These are phyloP conservation scores for Malus fusca DNA, from an alignment of 306 rosid genomes.

Conservation along the genomic window DNA sequence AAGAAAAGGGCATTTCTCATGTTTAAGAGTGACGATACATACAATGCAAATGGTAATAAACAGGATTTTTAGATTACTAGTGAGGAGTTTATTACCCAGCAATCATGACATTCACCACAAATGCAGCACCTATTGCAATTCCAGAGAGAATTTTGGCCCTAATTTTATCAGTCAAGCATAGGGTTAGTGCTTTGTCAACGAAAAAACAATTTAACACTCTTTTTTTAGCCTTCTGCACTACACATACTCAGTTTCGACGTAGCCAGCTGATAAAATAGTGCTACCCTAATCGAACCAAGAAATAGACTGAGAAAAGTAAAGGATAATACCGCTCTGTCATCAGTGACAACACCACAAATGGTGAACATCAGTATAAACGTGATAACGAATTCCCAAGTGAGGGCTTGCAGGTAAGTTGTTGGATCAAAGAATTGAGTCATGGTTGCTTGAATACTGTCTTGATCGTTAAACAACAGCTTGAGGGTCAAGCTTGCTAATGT, in stretches of 20 bases:
- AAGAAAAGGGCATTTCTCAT: background rate
- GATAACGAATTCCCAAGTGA: slow-evolving; percentile 21
- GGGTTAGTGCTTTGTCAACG: slow-evolving; percentile 2
- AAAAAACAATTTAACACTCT: too few relatives aligned
- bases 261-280: too few relatives aligned
- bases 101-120: slow-evolving; percentile 27
- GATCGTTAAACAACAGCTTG: slow-evolving; percentile 5
- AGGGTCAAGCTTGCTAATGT: slow-evolving; percentile 26
- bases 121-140: slow-evolving; percentile 1
- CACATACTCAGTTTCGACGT: too few relatives aligned
- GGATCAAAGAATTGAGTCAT: slow-evolving; percentile 13
- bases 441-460: slow-evolving; percentile 20
- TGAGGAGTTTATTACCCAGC: slow-evolving; percentile 26
- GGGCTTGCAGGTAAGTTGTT: slow-evolving; percentile 19
- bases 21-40: background rate
- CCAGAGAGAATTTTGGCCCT: slow-evolving; percentile 34
- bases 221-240: too few relatives aligned
- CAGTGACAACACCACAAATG: slow-evolving; percentile 38
- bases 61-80: background rate
- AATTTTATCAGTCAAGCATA: slow-evolving; percentile 11
- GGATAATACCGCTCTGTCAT: slow-evolving; percentile 34
- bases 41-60: background rate
- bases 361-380: slow-evolving; percentile 34
- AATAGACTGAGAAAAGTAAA: background rate
- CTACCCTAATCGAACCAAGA: too few relatives aligned